A percentile compares a stretch with the other conserved stretches of the same genome.
phyloP scores from a whole-genome alignment of 208 protist genomes.

The Trypanosoma lewisi region DNA sequence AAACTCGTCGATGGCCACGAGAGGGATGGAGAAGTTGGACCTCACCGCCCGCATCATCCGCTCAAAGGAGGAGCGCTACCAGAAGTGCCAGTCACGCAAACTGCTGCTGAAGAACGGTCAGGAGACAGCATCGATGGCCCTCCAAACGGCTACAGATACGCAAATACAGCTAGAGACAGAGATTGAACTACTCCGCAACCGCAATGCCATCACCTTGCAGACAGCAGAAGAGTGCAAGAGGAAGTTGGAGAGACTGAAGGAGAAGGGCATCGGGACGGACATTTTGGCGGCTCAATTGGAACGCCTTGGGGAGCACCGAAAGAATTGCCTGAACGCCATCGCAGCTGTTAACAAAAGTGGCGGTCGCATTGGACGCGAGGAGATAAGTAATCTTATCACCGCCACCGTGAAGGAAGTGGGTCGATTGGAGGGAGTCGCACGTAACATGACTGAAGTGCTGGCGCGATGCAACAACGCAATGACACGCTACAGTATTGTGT shows the following conservation, averaged over 20 bases:
- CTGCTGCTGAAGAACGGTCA: slow-evolving; percentile 6
- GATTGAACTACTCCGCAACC: background rate
- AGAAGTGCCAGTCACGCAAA: background rate
- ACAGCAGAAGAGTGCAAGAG: background rate
- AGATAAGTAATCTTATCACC: background rate
- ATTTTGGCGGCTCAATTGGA: background rate
- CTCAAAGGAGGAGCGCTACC: background rate
- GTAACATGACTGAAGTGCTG: background rate
- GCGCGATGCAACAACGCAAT: background rate
- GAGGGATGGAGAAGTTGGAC: slow-evolving; percentile 6
- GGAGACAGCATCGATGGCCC: background rate
- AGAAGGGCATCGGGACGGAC: background rate
- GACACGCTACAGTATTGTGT: slow-evolving; percentile 65
- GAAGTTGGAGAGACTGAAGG: background rate
- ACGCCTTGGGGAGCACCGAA: background rate
- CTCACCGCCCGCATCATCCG: background rate
- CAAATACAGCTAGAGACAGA: slow-evolving; percentile 1
- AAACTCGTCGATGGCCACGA: background rate
- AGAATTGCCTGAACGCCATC: background rate
- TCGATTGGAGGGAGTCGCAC: background rate
- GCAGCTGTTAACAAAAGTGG: background rate
- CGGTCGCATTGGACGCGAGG: background rate
- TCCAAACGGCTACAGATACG: background rate
- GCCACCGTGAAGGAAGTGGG: background rate
- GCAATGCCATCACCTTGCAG: slow-evolving; percentile 2